phyloP scores from a whole-genome alignment of 2,329 filamentous ascomycete species.

The Thyridium curvatum region DNA sequence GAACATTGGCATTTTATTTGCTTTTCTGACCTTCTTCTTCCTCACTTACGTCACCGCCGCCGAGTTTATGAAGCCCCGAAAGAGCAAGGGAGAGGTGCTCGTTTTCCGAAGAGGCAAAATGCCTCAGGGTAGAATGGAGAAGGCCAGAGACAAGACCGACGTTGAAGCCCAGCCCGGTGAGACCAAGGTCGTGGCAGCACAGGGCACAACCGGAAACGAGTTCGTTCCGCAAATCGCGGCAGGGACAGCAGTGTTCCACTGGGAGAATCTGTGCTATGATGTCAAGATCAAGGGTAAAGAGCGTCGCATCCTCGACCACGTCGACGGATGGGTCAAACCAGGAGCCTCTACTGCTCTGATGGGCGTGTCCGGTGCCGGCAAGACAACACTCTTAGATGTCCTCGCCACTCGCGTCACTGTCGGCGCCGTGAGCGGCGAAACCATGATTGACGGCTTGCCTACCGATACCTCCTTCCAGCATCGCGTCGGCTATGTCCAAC shows the following conservation, averaged over 20 bases:
- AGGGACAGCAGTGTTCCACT: conserved; percentile 58
- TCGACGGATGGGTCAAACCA: conserved; percentile 85
- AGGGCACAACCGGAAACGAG: too few species aligned
- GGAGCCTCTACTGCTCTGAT: conserved; percentile 78
- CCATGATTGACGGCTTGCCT: conserved; percentile 53
- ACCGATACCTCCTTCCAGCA: conserved; percentile 42
- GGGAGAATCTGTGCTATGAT: conserved; percentile 68
- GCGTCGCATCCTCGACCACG: conserved; percentile 69
- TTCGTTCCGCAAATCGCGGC: too few species aligned
- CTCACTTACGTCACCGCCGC: conserved; percentile 56
- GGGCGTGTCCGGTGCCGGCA: conserved; percentile 59
- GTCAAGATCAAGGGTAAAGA: conserved; percentile 67
- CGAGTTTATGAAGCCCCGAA: conserved; percentile 58
- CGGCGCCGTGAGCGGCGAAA: conserved; percentile 59
- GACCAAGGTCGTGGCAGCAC: too few species aligned
- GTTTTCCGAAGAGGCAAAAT: conserved; percentile 25
- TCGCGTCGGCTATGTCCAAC: conserved; percentile 62
- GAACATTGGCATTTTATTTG: conserved; percentile 63
- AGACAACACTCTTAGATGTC: conserved; percentile 53
- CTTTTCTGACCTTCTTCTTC: conserved; percentile 59
- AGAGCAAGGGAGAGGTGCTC: conserved; percentile 61
- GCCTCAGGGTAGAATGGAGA: conserved; percentile 13
- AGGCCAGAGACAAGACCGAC: conserved; percentile 6
- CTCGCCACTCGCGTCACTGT: conserved; percentile 51
- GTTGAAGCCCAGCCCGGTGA: conserved; percentile 33